These are phyloP conservation scores for Lachnellula arida DNA, from an alignment of 2,329 filamentous ascomycete genomes.

Conservation along the genomic window DNA sequence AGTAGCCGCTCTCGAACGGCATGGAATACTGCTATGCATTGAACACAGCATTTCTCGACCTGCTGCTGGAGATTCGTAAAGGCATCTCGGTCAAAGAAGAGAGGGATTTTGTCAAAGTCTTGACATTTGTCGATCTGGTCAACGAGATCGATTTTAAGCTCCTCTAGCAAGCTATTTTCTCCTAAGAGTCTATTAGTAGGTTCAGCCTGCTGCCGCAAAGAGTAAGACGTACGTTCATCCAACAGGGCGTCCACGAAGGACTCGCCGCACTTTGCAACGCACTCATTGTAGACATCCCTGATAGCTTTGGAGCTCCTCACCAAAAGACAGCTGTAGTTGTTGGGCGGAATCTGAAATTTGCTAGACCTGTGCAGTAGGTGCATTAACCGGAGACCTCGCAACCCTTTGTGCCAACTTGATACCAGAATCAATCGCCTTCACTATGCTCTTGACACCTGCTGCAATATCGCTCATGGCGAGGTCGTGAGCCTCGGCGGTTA, in stretches of 20 bases:
- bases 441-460: conserved; percentile 25
- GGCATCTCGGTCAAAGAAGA: conserved; percentile 20
- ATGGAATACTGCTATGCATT: conserved; percentile 25
- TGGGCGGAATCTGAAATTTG: conserved; percentile 25
- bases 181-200: conserved; percentile 14
- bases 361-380: conserved; percentile 18
- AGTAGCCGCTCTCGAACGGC: conserved; percentile 17
- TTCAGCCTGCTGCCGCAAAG: neutral
- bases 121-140: conserved; percentile 26
- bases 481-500: conserved; percentile 7
- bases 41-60: conserved; percentile 22
- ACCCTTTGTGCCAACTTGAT: conserved; percentile 25
- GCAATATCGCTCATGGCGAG: conserved; percentile 22
- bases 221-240: conserved; percentile 24
- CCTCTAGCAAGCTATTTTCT: conserved; percentile 22
- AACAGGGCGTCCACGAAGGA: conserved; percentile 23
- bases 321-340: conserved; percentile 19
- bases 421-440: conserved; percentile 25
- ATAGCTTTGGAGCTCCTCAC: conserved; percentile 21
- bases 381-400: conserved; percentile 19
- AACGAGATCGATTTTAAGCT: conserved; percentile 26
- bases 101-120: conserved; percentile 26
- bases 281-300: conserved; percentile 22
- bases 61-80: conserved; percentile 21
- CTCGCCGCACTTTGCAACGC: conserved; percentile 19